Base-by-base conservation (phyloP, 805 yeast genomes). In the Saturnispora diversa region DNA sequence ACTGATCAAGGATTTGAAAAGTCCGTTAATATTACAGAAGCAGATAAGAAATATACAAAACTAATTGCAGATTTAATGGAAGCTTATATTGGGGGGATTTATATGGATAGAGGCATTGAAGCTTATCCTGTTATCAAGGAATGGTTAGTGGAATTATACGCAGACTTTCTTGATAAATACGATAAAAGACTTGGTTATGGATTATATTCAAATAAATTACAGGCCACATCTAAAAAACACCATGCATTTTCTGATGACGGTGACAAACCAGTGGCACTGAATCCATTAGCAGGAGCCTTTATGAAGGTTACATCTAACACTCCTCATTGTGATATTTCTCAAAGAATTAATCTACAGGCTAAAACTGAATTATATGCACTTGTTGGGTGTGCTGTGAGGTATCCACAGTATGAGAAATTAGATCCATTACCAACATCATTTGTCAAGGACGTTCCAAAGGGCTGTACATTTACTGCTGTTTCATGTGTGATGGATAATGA, bases 31-130 rank as follows among this genome's bases (percentile, higher is more conserved):
- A 5, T 36, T 5, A 37, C 38, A 3, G 41, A 42, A 31, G 35
- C 42, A 2, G 44, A 44, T 19, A 36, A 41, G 24, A 43, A 33
- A 7, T 35, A 43, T 31, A 20, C 41, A 2, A 35, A 30, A 12
- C 21, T 33, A 4, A 72, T 72, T 53, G 95, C 97, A 0, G 98
- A 90, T 66, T 77, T 83, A 0, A 84, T 90, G 56, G 98, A 92
- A 61, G 96, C 97, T 0, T 90, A 90, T 50, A 70, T 92, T 34
- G 97, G 95, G 6, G 98, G 94, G 0, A 59, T 90, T 24, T 70
- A 72, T 6, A 65, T 75, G 17, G 94, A 84, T 47, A 40, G 52
- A 11, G 44, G 44, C 3, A 39, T 37, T 11, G 35, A 39, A 6
- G 52, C 46, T 8, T 44, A 40, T 8, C 56, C 63, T 2, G 67